Percentiles rank a stretch among this genome's conserved stretches.
Conservation (phyloP, 2,329 filamentous ascomycete genomes). For the Clonostachys chloroleuca region DNA sequence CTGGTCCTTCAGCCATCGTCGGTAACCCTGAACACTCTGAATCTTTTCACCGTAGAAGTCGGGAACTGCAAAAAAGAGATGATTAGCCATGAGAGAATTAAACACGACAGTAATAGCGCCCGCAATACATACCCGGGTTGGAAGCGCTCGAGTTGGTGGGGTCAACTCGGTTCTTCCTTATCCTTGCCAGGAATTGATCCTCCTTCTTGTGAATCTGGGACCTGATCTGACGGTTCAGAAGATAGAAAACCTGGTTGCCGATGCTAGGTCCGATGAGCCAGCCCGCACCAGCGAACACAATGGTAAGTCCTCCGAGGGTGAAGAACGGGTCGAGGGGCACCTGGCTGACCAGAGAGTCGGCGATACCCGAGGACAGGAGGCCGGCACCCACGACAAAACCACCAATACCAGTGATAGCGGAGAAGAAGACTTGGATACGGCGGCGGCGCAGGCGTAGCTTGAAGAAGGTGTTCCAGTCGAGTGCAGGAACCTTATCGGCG, state of each 20-base stretch:
- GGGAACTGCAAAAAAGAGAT: slow-evolving; percentile 51
- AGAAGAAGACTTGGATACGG: slow-evolving; percentile 77
- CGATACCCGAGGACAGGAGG: slow-evolving; percentile 65
- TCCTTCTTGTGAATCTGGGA: slow-evolving; percentile 82
- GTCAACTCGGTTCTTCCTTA: slow-evolving; percentile 90
- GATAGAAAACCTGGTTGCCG: slow-evolving; percentile 75
- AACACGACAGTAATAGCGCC: neutral
- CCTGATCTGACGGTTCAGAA: slow-evolving; percentile 67
- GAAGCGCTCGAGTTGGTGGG: slow-evolving; percentile 82
- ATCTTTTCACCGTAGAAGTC: slow-evolving; percentile 99
- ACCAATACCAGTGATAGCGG: slow-evolving; percentile 57
- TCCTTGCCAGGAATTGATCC: slow-evolving; percentile 84
- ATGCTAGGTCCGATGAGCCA: slow-evolving; percentile 85
- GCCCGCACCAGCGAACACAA: slow-evolving; percentile 73
- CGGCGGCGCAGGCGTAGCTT: slow-evolving; percentile 81
- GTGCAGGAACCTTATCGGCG: slow-evolving; percentile 23
- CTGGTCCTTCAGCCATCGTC: slow-evolving; percentile 97
- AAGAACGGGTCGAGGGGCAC: slow-evolving; percentile 86
- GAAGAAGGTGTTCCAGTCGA: slow-evolving; percentile 93
- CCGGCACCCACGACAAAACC: slow-evolving; percentile 60
- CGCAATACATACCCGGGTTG: slow-evolving; percentile 61
- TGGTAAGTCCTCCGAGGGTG: slow-evolving; percentile 74
- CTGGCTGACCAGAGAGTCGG: slow-evolving; percentile 66
- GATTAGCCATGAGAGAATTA: neutral
- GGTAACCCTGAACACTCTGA: slow-evolving; percentile 83